phyloP scores from a whole-genome alignment of 805 yeast genomes.

The Barnettozyma sucrosica region DNA sequence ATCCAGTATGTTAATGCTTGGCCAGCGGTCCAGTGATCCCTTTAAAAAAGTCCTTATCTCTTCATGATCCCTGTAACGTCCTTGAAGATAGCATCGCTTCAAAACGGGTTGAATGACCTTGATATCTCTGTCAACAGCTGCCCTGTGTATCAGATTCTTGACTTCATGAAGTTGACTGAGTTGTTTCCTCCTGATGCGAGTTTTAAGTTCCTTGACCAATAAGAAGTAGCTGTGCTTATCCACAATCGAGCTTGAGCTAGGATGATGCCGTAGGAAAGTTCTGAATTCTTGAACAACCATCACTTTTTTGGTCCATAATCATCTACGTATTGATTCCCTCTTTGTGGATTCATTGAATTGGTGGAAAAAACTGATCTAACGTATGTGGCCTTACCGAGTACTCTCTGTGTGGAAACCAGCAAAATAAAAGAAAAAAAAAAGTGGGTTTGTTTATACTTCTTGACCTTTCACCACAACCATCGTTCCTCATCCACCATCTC shows the following conservation, averaged over 20 bases:
- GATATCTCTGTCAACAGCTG: conserved; percentile 1
- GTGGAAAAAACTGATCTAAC: too few species aligned
- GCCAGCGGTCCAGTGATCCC: conserved; percentile 20
- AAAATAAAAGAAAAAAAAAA: background rate
- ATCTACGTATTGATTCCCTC: too few species aligned
- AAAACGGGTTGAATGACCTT: conserved; percentile 14
- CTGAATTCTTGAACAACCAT: conserved; percentile 1
- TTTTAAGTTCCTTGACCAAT: conserved; percentile 9
- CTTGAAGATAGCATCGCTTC: conserved; percentile 17
- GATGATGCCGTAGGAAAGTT: conserved; percentile 2
- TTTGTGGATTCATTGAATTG: too few species aligned
- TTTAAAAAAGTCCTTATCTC: conserved; percentile 17
- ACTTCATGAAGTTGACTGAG: conserved; percentile 1
- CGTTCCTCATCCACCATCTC: background rate
- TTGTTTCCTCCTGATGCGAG: conserved; percentile 11
- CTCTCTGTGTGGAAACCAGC: background rate
- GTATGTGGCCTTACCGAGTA: background rate
- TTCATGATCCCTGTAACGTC: conserved; percentile 17
- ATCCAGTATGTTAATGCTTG: conserved; percentile 13
- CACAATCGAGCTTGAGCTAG: background rate
- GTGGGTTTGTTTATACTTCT: background rate
- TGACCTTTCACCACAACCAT: background rate
- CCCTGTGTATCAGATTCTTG: background rate
- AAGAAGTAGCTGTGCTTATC: conserved; percentile 5
- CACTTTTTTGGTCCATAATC: too few species aligned